Evolutionary conservation across 2,329 filamentous ascomycete genomes (phyloP).

Genomic region (Botrytis byssoidea): DNA sequence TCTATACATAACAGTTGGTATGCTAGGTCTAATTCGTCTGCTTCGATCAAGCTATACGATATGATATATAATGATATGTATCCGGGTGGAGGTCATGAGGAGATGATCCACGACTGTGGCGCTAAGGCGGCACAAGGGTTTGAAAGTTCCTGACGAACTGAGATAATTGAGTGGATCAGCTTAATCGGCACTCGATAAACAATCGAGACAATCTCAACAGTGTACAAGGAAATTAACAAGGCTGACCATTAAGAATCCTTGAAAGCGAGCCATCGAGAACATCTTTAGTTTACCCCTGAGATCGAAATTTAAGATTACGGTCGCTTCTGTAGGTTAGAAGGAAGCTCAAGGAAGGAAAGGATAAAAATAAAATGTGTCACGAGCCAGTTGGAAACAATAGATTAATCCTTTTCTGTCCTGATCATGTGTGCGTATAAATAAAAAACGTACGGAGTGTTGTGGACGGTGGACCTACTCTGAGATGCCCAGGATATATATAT

Average conservation of each 20-base stretch:
- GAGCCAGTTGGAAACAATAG: slow-evolving; percentile 11
- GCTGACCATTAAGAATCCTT: slow-evolving; percentile 19
- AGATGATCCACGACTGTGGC: slow-evolving; percentile 14
- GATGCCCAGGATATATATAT: neutral
- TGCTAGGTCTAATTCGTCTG: neutral
- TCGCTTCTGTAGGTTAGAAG: slow-evolving; percentile 7
- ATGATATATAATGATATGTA: slow-evolving; percentile 15
- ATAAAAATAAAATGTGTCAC: slow-evolving; percentile 7
- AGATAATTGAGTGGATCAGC: slow-evolving; percentile 16
- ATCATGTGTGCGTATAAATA: neutral
- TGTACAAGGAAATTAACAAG: slow-evolving; percentile 13
- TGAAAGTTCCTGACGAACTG: slow-evolving; percentile 1
- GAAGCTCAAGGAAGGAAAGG: slow-evolving; percentile 17
- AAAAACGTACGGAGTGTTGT: neutral
- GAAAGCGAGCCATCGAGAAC: neutral
- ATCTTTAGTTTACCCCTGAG: slow-evolving; percentile 22
- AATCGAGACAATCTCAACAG: slow-evolving; percentile 21
- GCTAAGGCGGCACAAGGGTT: slow-evolving; percentile 17
- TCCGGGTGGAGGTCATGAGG: slow-evolving; percentile 9
- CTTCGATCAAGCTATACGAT: slow-evolving; percentile 8
- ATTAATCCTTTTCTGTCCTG: neutral
- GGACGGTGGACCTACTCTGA: neutral
- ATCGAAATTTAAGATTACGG: slow-evolving; percentile 23
- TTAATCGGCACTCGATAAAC: slow-evolving; percentile 21
- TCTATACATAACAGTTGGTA: neutral